Evolutionary conservation across 208 protist genomes (phyloP), one percentile per base, ranked within the genome.

Genomic region (Acanthamoeba quina): DNA sequence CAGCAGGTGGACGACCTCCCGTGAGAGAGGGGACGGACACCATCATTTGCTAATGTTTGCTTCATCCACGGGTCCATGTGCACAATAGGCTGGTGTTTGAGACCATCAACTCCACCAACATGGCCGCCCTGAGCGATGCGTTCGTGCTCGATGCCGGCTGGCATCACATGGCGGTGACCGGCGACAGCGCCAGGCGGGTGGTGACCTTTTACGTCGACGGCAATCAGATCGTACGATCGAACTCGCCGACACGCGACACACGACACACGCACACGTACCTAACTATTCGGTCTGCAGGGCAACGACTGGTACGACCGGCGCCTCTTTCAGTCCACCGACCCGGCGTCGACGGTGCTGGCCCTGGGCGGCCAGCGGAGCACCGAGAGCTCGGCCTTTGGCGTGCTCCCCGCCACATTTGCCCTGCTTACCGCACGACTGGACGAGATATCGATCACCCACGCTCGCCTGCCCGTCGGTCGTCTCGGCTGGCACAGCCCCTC

Each of bases 21-120:
- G 44, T 11, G 44, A 9, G 44, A 47, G 44, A 47, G 44, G 44
- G 44, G 13, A 47, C 44, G 44, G 13, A 47, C 10, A 47, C 44
- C 44, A 13, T 47, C 44, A 47, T 47, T 13, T 1, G 44, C 44
- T 13, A 7, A 19, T 19, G 24, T 31, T 82, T 34, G 26, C 29
- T 60, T 24, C 56, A 24, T 17, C 15, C 56, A 60, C 56, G 56
- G 6, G 56, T 26, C 19, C 56, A 7, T 21, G n/a, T 4, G 29
- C 44, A n/a, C 41, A 6, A 21, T 7, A 91, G 85, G 56, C n/a
- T 91, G 26, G 85, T 91, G 24, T 91, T 91, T 10, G 85, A 91
- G 85, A 74, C 85, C 2, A 70, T 91, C 52, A 72, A 72, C 34
- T 91, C 85, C n/a, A 91, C 85, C 85, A 91, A 91, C 58, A 49